Conservation (phyloP, 306 rosid species). For the Ormosia emarginata region DNA sequence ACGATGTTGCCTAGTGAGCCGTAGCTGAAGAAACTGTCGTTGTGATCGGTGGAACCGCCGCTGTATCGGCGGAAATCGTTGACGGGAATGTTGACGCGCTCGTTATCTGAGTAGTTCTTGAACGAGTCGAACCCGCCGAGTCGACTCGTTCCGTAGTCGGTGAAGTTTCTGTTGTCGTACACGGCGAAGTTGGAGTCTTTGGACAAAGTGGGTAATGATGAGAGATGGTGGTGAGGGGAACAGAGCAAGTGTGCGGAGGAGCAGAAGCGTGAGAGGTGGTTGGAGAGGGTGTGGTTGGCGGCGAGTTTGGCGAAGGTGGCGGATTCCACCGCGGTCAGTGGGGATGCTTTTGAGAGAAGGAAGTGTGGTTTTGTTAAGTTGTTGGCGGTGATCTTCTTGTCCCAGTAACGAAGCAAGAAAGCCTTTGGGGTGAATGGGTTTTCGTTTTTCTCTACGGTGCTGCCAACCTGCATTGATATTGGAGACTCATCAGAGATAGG, state of each 20-base stretch:
- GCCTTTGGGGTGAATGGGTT: not conserved
- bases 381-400: slow-evolving; percentile 38
- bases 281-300: slow-evolving; percentile 30
- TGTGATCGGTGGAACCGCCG: slow-evolving; percentile 31
- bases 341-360: slow-evolving; percentile 48
- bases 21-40: slow-evolving; percentile 35
- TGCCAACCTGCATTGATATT: not conserved
- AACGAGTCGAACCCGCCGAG: slow-evolving; percentile 40
- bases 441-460: not conserved
- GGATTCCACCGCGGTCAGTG: slow-evolving; percentile 36
- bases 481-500: too few species aligned
- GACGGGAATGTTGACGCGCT: not conserved
- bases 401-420: slow-evolving; percentile 43
- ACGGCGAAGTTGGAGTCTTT: slow-evolving; percentile 32
- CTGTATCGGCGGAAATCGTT: slow-evolving; percentile 52
- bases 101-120: slow-evolving; percentile 44
- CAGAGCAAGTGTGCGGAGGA: slow-evolving; percentile 48
- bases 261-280: slow-evolving; percentile 43
- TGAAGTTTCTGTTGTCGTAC: slow-evolving; percentile 37
- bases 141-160: slow-evolving; percentile 44
- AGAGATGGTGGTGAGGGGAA: slow-evolving; percentile 27
- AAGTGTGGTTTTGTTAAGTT: slow-evolving; percentile 32
- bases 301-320: slow-evolving; percentile 42
- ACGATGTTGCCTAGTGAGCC: slow-evolving; percentile 37
- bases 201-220: too few species aligned